Conservation (phyloP, 495 filamentous ascomycete species). For the Hypoxylon fuscum region DNA sequence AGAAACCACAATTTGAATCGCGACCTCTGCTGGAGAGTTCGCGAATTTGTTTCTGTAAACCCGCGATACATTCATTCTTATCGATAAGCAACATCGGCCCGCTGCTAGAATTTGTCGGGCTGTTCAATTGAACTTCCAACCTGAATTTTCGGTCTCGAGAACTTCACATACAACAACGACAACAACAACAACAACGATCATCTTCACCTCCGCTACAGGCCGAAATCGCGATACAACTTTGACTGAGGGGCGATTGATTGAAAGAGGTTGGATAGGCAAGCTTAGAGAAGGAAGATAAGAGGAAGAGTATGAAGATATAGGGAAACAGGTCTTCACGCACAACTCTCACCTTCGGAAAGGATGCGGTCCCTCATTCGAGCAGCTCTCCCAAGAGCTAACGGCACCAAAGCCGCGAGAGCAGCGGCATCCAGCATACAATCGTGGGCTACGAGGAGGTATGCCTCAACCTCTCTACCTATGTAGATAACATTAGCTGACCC, state of each 20-base stretch:
- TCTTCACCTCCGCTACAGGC: background rate
- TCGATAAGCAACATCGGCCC: conserved; percentile 10
- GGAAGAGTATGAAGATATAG: conserved; percentile 9
- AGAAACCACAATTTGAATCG: no score
- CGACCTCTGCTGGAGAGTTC: no score
- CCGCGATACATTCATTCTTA: no score
- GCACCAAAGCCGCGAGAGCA: background rate
- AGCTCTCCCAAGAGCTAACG: conserved; percentile 24
- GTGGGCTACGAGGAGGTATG: conserved; percentile 23
- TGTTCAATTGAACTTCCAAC: conserved; percentile 14
- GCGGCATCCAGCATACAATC: conserved; percentile 1
- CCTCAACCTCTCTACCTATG: background rate
- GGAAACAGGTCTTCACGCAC: background rate
- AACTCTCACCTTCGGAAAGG: conserved; percentile 8
- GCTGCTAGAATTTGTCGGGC: conserved; percentile 1
- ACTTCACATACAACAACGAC: conserved; percentile 12
- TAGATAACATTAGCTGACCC: conserved; percentile 3
- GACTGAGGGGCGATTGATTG: background rate
- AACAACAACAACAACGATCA: conserved; percentile 5
- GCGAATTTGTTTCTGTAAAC: no score
- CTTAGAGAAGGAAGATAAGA: background rate
- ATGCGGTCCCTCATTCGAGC: conserved; percentile 24
- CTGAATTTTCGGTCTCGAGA: conserved; percentile 22
- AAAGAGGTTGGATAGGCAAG: background rate
- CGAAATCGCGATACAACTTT: background rate